A percentile compares a stretch with the other conserved stretches of the same genome.
Conservation (phyloP, 306 rosid genomes). For the Rosa persica region DNA sequence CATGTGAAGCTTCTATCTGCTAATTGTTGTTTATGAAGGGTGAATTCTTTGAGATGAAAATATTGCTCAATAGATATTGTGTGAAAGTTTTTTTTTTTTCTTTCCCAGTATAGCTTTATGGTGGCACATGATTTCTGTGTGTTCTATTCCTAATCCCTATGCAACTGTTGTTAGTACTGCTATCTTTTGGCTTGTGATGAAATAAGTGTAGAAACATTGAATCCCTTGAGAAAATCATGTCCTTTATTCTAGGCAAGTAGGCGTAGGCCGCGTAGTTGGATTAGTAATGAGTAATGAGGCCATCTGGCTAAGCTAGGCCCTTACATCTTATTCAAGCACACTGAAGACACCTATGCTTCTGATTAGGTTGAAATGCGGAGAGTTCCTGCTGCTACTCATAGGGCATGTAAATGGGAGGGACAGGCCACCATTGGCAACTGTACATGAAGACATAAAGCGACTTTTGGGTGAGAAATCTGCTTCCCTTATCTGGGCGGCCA, state of each 20-base stretch:
- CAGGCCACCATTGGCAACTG: conserved; percentile 66
- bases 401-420: conserved; percentile 90
- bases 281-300: neutral
- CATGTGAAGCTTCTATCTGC: neutral
- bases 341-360: conserved; percentile 9
- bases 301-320: neutral
- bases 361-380: conserved; percentile 91
- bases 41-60: neutral
- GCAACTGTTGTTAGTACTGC: neutral
- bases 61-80: neutral
- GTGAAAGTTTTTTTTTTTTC: neutral
- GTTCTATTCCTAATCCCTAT: neutral
- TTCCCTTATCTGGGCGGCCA: conserved; percentile 98
- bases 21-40: neutral
- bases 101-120: neutral
- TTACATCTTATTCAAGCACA: neutral
- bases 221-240: neutral
- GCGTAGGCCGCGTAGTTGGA: neutral
- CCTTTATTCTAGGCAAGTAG: neutral
- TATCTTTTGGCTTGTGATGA: neutral
- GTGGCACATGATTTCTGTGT: neutral
- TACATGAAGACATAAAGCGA: conserved; percentile 81
- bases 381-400: conserved; percentile 76
- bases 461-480: conserved; percentile 92
- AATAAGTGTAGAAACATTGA: neutral